Evolutionary conservation across 2,329 filamentous ascomycete genomes (phyloP).

Genomic region (Ceratocystiopsis minuta): DNA sequence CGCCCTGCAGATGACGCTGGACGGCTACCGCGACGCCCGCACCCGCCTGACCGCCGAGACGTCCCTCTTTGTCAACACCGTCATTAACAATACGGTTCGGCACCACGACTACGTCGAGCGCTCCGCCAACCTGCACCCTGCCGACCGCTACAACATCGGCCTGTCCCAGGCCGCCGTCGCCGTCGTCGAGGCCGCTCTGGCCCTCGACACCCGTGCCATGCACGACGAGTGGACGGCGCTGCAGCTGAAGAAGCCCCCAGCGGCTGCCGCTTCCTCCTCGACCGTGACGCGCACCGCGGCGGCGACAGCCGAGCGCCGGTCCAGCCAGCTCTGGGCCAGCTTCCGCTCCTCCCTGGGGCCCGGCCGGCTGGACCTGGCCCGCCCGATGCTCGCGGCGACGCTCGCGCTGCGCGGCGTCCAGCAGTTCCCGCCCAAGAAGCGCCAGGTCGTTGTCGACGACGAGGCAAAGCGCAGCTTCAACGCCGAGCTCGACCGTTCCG

Average conservation of each 20-base stretch:
- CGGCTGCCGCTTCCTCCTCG: constrained; percentile 39
- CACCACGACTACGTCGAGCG: constrained; percentile 42
- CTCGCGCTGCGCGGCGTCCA: constrained; percentile 58
- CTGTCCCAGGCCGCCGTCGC: constrained; percentile 38
- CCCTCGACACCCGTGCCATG: constrained; percentile 53
- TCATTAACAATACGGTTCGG: constrained; percentile 46
- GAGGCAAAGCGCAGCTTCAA: constrained; percentile 56
- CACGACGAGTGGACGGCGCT: constrained; percentile 52
- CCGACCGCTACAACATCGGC: constrained; percentile 29
- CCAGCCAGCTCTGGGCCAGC: constrained; percentile 60
- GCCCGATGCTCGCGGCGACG: constrained; percentile 52
- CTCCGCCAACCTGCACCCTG: constrained; percentile 27
- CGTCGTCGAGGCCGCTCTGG: constrained; percentile 48
- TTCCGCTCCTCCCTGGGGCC: constrained; percentile 51
- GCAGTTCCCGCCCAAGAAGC: constrained; percentile 42
- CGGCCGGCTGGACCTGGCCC: constrained; percentile 54
- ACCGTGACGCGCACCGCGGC: constrained; percentile 15
- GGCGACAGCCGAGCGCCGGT: constrained; percentile 35
- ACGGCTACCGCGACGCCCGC: constrained; percentile 32
- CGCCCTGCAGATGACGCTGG: constrained; percentile 36
- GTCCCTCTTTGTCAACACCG: constrained; percentile 42
- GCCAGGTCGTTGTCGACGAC: constrained; percentile 20
- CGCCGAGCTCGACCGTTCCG: constrained; percentile 37
- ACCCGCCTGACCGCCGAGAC: constrained; percentile 17
- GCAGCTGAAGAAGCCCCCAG: constrained; percentile 15